Base-by-base conservation (phyloP, 1,284 basidiomycete genomes). In the Phaffia rhodozyma region DNA sequence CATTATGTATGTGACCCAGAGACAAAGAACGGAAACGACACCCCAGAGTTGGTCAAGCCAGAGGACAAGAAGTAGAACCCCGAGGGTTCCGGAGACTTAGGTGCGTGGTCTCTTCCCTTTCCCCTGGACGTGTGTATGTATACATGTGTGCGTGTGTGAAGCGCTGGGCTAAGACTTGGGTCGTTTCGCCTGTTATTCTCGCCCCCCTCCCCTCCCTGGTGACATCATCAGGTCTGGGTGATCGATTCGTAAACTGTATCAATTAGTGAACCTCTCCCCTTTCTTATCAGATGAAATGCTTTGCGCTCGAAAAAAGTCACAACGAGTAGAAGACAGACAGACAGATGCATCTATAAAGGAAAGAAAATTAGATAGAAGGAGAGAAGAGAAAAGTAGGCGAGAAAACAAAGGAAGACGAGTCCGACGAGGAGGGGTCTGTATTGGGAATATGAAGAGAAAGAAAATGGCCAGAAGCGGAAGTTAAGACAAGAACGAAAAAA, bases 1-100 rank as follows among this genome's bases (percentile, higher is more conserved):
- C 62, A 63, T 53, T 63, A 63, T 30, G n/a, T 30, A 20, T 63
- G 62, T 30, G 62, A 58, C 29, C 57, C 62, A 5, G 62, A 63
- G 56, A 38, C 20, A 38, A 58, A 58, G 13, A 51, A 30, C 25
- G 57, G 34, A 23, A 47, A 59, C 34, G 56, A 48, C 21, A 53
- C 57, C 56, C 27, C 57, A 38, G 47, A 29, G 56, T 34, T 63
- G n/a, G 49, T 48, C 43, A 63, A 63, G 62, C 57, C 62, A 2
- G 62, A 63, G 62, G 56, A 59, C 25, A 63, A 62, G 60, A 47
- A 38, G n/a, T 58, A 43, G 23, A 43, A 0, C 13, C 30, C 25
- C 13, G 25, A 50, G 21, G 34, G n/a, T 21, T 58, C 2, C 2
- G 52, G 52, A 27, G 52, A 13, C 18, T 20, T 27, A 6, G 5